phyloP scores from a whole-genome alignment of 345 rosid species.

The Bruguiera sexangula region DNA sequence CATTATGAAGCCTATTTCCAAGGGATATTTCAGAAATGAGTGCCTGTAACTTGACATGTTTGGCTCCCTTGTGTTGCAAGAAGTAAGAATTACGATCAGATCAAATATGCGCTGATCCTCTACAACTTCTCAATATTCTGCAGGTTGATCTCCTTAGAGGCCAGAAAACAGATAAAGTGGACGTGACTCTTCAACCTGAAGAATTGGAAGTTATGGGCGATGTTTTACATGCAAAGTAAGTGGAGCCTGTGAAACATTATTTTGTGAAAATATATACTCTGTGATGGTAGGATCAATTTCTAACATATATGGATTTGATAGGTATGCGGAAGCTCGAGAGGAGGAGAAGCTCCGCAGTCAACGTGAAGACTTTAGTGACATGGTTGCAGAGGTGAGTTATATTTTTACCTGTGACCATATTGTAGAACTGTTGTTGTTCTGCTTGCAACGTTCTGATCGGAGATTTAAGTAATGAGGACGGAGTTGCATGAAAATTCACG shows the following conservation, averaged over 20 bases:
- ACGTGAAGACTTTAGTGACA: conserved; percentile 94
- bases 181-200: conserved; percentile 85
- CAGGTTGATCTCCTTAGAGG: conserved; percentile 97
- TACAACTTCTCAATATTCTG: background rate
- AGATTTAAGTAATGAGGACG: background rate
- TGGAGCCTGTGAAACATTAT: conserved; percentile 3
- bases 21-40: too few species aligned
- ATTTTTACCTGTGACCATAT: background rate
- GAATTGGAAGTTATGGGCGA: conserved; percentile 87
- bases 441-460: too few species aligned
- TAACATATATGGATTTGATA: conserved; percentile 22
- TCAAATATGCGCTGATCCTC: background rate
- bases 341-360: conserved; percentile 91
- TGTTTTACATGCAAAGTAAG: conserved; percentile 94
- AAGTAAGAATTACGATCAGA: too few species aligned
- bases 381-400: conserved; percentile 91
- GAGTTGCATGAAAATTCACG: background rate
- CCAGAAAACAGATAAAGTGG: conserved; percentile 87
- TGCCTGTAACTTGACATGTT: too few species aligned
- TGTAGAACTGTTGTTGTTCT: background rate
- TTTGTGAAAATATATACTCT: background rate
- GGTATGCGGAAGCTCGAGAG: conserved; percentile 98
- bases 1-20: too few species aligned
- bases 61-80: too few species aligned
- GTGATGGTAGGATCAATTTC: background rate